These are phyloP conservation scores for Clitopilus hobsonii DNA, from an alignment of 768 basidiomycete species.

Conservation along the genomic window DNA sequence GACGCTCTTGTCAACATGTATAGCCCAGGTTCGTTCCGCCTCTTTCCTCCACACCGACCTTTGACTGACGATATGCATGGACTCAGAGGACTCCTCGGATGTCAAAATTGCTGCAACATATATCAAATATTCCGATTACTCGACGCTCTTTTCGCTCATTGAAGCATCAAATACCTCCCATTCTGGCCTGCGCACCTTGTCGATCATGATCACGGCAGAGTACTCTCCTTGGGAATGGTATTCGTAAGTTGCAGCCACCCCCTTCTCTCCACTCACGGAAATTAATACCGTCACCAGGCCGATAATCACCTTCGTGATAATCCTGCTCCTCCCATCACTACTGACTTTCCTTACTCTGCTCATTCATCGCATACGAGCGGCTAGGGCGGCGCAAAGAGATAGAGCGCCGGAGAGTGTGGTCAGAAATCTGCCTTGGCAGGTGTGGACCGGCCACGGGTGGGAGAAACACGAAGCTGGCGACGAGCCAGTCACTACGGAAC, in stretches of 20 bases:
- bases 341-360: conserved; percentile 88
- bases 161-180: conserved; percentile 73
- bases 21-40: conserved; percentile 63
- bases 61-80: background rate
- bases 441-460: conserved; percentile 79
- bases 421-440: conserved; percentile 71
- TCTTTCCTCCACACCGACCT: background rate
- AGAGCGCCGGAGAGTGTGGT: conserved; percentile 82
- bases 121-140: conserved; percentile 81
- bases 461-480: conserved; percentile 63
- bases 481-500: conserved; percentile 21
- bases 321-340: conserved; percentile 85
- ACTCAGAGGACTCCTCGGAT: conserved; percentile 77
- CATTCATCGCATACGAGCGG: conserved; percentile 81
- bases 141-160: conserved; percentile 64
- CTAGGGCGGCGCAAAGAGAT: conserved; percentile 77
- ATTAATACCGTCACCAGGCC: conserved; percentile 43
- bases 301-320: conserved; percentile 80
- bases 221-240: conserved; percentile 92
- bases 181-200: conserved; percentile 69
- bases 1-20: conserved; percentile 89
- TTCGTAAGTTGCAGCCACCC: conserved; percentile 49
- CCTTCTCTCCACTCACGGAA: conserved; percentile 6
- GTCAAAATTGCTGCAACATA: conserved; percentile 83
- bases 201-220: conserved; percentile 71